These are phyloP conservation scores for Agrocybe pediades DNA, from an alignment of 768 basidiomycete genomes.

Conservation along the genomic window DNA sequence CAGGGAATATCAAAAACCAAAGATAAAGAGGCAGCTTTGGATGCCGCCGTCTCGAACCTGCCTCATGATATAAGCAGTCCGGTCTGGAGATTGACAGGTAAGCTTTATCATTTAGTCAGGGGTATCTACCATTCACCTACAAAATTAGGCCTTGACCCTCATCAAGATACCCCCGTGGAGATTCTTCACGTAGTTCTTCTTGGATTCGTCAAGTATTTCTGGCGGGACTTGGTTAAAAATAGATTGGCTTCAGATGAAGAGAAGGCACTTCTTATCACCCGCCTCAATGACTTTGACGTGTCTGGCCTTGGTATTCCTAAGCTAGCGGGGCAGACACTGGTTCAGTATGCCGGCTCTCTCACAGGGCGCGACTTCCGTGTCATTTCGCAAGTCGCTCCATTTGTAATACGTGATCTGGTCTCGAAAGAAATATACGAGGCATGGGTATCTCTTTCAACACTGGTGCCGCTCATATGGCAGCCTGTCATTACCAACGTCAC, in stretches of 20 bases:
- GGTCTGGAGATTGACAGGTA: constrained; percentile 29
- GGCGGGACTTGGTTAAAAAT: constrained; percentile 37
- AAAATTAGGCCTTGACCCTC: constrained; percentile 39
- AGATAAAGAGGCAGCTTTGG: constrained; percentile 6
- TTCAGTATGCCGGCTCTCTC: constrained; percentile 7
- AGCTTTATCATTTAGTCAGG: not conserved
- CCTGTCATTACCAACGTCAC: constrained; percentile 36
- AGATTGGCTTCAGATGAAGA: constrained; percentile 24
- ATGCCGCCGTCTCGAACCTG: not conserved
- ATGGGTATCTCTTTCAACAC: constrained; percentile 34
- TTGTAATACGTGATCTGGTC: constrained; percentile 38
- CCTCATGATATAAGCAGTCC: constrained; percentile 30
- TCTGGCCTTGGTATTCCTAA: constrained; percentile 30
- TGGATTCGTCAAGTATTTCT: constrained; percentile 50
- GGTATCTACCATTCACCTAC: not conserved
- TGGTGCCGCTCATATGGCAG: constrained; percentile 41
- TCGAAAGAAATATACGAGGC: constrained; percentile 21
- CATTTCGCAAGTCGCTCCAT: constrained; percentile 33
- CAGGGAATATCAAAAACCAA: constrained; percentile 3
- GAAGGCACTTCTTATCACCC: constrained; percentile 26
- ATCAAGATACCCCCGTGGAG: constrained; percentile 45
- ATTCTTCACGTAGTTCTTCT: constrained; percentile 45
- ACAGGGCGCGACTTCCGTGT: constrained; percentile 5
- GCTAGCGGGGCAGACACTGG: constrained; percentile 2
- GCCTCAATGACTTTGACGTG: constrained; percentile 30